Evolutionary conservation across 2,329 filamentous ascomycete species (phyloP), one percentile per base, ranked within the genome.

Genomic region (Pseudogymnoascus sp.): DNA sequence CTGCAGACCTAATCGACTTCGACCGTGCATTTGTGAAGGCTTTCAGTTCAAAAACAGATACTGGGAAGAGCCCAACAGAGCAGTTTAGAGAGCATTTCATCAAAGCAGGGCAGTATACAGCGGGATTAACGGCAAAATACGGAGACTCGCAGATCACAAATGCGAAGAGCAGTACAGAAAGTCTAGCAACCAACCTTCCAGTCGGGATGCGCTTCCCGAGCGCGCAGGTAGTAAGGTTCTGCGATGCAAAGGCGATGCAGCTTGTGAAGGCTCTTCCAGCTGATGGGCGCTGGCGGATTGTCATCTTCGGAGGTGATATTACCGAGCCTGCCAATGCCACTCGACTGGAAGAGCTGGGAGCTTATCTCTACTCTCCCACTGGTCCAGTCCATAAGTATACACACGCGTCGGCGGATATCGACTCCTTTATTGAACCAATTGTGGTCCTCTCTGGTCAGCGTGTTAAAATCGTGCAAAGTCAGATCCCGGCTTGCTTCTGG

Each of bases 1-100:
- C 82, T 8, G 75, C 75, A 0, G 81, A 86, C 61, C 74, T 88
- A 11, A 86, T 87, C 63, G 78, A 81, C 3, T 87, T 87, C 63
- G 84, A 87, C 66, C 78, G 80, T 1, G 75, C 78, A 60, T 82
- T 81, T 67, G 77, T 80, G 0, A 78, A 78, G 65, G 71, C 83
- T 29, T 86, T 86, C 68, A 80, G 77, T 1, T 75, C 78, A 0
- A 75, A 77, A 31, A 67, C 66, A 4, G 38, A 66, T 21, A 70
- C 73, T 1, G 71, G 78, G 10, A 72, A 76, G 12, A 75, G 76
- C 2, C 76, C 79, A 6, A 72, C 76, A 0, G 76, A 80, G 2
- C 74, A 81, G 37, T 85, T 87, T 66, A 77, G 78, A 6, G 76
- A 83, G 49, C 78, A 80, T n/a, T 86, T 87, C 62, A 74, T 83